Evolutionary conservation across 305 asterid genomes (phyloP), one percentile per base, ranked within the genome.

Genomic region (Fraxinus paxiana): DNA sequence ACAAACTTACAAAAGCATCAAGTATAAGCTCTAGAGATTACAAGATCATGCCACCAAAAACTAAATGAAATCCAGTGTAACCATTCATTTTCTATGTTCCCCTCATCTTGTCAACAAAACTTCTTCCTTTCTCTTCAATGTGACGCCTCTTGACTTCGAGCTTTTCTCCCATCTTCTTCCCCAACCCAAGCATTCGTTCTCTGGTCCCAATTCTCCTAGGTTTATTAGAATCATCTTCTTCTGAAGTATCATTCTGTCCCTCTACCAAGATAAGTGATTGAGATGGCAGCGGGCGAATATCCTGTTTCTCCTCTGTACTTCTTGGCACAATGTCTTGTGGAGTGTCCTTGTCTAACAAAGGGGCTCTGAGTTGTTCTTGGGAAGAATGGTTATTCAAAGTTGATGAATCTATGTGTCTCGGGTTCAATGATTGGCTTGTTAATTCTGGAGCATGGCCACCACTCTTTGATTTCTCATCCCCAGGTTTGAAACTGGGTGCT

Each of bases 101-200:
- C 86, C 87, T 93, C 90, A 95, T 95, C 89, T 87, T 91, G 86
- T 92, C 97, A 17, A 93, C 97, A 22, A 95, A 87, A 85, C 84
- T 83, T 77, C 93, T 90, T 73, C 98, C 91, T 83, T 81, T 93
- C 87, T 92, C 98, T 85, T 93, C 98, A 41, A 93, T 81, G 88
- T 90, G 85, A 12, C 94, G 94, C 89, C 97, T 87, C 91, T 89
- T 95, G 54, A 91, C 96, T 88, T 92, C 98, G n/a, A 95, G 88
- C 84, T 93, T 95, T 80, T 91, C 98, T 28, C 97, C 98, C 93
- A 93, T 86, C 85, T 90, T 93, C 91, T 93, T 93, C 83, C 98
- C 90, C 79, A 95, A 84, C 75, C 97, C 96, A 61, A 87, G 92
- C 96, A 95, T 87, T 73, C 92, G 88, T 75, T 93, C 97, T 87